A percentile compares a stretch with the other conserved stretches of the same genome.
phyloP scores from a whole-genome alignment of 2,329 filamentous ascomycete genomes.

The Apiospora saccharicola region DNA sequence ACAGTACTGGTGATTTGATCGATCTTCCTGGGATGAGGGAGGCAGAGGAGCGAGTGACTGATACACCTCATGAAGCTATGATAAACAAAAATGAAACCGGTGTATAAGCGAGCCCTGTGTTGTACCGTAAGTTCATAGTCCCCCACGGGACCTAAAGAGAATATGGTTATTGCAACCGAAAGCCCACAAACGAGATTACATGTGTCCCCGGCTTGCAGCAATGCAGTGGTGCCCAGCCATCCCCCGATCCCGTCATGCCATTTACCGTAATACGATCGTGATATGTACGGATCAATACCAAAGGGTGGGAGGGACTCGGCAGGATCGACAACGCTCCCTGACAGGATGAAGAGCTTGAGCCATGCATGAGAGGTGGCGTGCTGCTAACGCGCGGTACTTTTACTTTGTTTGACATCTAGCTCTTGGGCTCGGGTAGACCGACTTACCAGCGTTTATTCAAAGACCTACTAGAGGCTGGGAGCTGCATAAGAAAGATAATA shows the following conservation, averaged over 20 bases:
- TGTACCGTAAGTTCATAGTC: not conserved
- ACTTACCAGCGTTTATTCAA: not conserved
- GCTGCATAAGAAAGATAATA: not conserved
- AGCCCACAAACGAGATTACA: conserved; percentile 11
- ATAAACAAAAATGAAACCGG: conserved; percentile 16
- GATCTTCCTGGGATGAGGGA: not conserved
- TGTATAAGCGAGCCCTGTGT: not conserved
- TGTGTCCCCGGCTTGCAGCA: not conserved
- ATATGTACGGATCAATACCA: not conserved
- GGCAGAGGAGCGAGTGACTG: not conserved
- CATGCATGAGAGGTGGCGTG: not conserved
- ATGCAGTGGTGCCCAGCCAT: not conserved
- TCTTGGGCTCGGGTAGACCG: not conserved
- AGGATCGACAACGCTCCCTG: conserved; percentile 3
- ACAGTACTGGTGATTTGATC: conserved; percentile 59
- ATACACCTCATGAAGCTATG: conserved; percentile 11
- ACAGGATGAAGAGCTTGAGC: conserved; percentile 3
- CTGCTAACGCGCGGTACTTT: conserved; percentile 10
- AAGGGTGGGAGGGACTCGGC: no score
- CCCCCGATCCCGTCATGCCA: not conserved
- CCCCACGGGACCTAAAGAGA: not conserved
- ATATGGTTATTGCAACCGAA: not conserved
- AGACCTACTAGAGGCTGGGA: not conserved
- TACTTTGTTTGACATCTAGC: not conserved
- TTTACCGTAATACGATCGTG: not conserved